phyloP scores from a whole-genome alignment of 2,329 filamentous ascomycete genomes.

The Dactylellina haptotyla region DNA sequence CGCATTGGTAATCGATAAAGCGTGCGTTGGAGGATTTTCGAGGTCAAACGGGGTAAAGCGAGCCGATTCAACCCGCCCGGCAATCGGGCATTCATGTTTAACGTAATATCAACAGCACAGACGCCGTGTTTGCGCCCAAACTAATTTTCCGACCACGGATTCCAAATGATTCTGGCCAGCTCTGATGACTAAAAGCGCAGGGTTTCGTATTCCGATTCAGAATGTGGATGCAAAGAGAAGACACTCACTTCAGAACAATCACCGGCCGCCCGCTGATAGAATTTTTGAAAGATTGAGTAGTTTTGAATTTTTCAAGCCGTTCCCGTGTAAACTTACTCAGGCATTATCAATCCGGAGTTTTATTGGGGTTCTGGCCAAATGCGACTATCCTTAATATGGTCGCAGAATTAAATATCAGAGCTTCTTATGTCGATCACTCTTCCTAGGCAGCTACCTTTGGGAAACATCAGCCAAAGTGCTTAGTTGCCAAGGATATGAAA shows the following conservation, averaged over 20 bases:
- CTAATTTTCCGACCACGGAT: no score
- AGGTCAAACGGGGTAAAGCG: not conserved
- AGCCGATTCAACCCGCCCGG: conserved; percentile 31
- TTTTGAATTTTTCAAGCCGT: not conserved
- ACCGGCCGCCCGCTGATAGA: no score
- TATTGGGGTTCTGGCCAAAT: not conserved
- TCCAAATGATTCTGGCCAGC: not conserved
- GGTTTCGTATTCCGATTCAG: not conserved
- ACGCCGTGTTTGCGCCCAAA: no score
- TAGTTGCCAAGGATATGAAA: not conserved
- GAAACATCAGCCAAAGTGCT: not conserved
- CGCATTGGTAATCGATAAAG: not conserved
- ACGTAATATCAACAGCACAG: conserved; percentile 12
- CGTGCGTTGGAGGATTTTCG: not conserved
- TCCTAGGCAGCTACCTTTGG: conserved; percentile 13
- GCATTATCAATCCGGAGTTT: conserved; percentile 4
- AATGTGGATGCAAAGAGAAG: no score
- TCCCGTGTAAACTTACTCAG: not conserved
- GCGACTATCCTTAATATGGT: not conserved
- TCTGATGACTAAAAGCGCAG: conserved; percentile 11
- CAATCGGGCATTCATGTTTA: not conserved
- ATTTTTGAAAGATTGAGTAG: not conserved
- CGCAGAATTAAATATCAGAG: conserved; percentile 6
- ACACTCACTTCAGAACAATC: no score
- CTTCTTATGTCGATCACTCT: conserved; percentile 14